Conservation (phyloP, 192 early-diverging fungal genomes). For the Podila minutissima region DNA sequence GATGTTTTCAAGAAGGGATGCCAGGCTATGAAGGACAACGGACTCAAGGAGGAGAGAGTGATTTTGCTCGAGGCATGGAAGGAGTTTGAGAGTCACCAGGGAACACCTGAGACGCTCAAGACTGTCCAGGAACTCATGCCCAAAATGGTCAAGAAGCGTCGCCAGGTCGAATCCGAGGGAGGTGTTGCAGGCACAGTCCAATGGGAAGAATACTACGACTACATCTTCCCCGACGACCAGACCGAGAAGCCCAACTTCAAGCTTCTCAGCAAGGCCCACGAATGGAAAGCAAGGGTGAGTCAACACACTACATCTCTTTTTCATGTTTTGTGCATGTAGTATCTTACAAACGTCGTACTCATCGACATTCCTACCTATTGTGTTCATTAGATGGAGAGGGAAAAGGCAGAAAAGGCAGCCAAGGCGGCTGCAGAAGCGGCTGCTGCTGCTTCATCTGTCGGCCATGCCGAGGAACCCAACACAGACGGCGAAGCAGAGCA, state of each 20-base stretch:
- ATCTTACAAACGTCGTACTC: not conserved
- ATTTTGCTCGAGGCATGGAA: conserved; percentile 93
- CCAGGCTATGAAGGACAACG: conserved; percentile 71
- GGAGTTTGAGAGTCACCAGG: conserved; percentile 79
- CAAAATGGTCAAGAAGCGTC: conserved; percentile 89
- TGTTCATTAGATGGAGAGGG: conserved; percentile 10
- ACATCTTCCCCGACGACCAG: conserved; percentile 98
- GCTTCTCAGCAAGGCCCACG: conserved; percentile 89
- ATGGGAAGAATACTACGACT: conserved; percentile 99
- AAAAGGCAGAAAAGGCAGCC: conserved; percentile 19
- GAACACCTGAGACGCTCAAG: conserved; percentile 61
- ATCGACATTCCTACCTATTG: not conserved
- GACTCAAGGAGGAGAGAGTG: conserved; percentile 87
- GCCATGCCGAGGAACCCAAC: not conserved
- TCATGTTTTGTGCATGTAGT: not conserved
- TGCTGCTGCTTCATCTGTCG: not conserved
- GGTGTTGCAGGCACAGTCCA: conserved; percentile 59
- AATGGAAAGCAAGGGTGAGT: conserved; percentile 69
- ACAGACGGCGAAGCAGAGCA: too few species aligned
- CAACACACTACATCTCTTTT: not conserved
- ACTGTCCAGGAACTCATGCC: conserved; percentile 83
- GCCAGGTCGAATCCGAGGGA: conserved; percentile 67
- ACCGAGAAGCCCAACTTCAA: conserved; percentile 87
- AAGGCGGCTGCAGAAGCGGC: conserved; percentile 2
- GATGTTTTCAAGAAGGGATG: conserved; percentile 82